Percentiles rank a stretch among this genome's conserved stretches.
Conservation (phyloP, 352 stramenopile genomes). For the Phytophthora syringae region DNA sequence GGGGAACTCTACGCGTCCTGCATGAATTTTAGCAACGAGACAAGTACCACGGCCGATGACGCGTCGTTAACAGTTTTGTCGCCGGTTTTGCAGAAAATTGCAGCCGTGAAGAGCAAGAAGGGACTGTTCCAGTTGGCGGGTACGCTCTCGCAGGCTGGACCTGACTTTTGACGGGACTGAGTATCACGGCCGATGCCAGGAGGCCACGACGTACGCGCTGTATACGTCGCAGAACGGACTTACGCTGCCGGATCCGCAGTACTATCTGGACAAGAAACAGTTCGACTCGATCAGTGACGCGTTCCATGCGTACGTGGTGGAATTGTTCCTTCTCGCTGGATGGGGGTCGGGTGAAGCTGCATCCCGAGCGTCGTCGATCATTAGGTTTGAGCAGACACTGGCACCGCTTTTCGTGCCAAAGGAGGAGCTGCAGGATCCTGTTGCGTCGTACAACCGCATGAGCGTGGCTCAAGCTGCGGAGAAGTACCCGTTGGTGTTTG, state of each 20-base stretch:
- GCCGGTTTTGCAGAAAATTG: slow-evolving; percentile 55
- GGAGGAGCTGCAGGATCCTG: slow-evolving; percentile 88
- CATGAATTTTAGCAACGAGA: slow-evolving; percentile 66
- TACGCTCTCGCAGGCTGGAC: slow-evolving; percentile 53
- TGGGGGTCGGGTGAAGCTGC: slow-evolving; percentile 38
- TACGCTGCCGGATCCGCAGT: slow-evolving; percentile 90
- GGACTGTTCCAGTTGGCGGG: slow-evolving; percentile 63
- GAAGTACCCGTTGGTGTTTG: slow-evolving; percentile 65
- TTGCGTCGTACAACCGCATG: slow-evolving; percentile 92
- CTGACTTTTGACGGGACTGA: slow-evolving; percentile 86
- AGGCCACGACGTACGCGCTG: slow-evolving; percentile 81
- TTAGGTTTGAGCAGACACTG: slow-evolving; percentile 86
- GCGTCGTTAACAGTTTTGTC: slow-evolving; percentile 23
- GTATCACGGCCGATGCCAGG: slow-evolving; percentile 82
- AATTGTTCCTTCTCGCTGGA: slow-evolving; percentile 75
- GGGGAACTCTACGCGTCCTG: slow-evolving; percentile 64
- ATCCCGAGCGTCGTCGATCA: slow-evolving; percentile 61
- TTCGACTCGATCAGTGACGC: slow-evolving; percentile 74
- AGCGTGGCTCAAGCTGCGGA: slow-evolving; percentile 55
- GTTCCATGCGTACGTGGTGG: slow-evolving; percentile 81
- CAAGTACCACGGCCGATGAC: slow-evolving; percentile 41
- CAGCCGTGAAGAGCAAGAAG: slow-evolving; percentile 31
- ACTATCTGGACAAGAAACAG: slow-evolving; percentile 91
- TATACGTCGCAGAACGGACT: slow-evolving; percentile 88
- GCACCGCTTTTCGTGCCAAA: slow-evolving; percentile 89